Conservation (phyloP, 2,329 filamentous ascomycete species). For the Xylariales sp. region DNA sequence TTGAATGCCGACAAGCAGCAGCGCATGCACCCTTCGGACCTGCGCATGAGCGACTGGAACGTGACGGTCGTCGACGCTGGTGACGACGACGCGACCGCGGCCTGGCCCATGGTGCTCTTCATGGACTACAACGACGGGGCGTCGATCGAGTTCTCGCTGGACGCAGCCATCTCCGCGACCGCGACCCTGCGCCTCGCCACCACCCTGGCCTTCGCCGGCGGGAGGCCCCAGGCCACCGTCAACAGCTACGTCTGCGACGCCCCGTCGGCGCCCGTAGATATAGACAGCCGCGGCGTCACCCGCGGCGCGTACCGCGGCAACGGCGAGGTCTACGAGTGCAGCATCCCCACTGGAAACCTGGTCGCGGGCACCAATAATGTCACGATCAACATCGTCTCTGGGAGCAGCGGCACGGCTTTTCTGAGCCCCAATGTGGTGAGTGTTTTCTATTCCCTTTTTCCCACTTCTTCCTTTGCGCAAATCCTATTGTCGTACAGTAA, state of each 20-base stretch:
- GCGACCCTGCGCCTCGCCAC: constrained; percentile 62
- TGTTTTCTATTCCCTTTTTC: too few relatives aligned
- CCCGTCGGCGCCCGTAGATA: constrained; percentile 54
- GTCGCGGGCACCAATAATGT: constrained; percentile 60
- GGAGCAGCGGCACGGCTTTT: constrained; percentile 50
- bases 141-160: constrained; percentile 56
- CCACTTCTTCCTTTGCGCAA: not conserved
- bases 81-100: constrained; percentile 43
- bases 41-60: constrained; percentile 56
- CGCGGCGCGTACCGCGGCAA: constrained; percentile 60
- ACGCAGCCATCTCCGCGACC: constrained; percentile 39
- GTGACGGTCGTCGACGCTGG: constrained; percentile 57
- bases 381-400: constrained; percentile 54
- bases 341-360: constrained; percentile 55
- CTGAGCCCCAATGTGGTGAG: constrained; percentile 53
- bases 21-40: constrained; percentile 65
- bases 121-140: constrained; percentile 54
- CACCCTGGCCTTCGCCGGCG: constrained; percentile 57
- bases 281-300: constrained; percentile 62
- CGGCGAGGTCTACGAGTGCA: constrained; percentile 60
- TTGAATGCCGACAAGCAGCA: constrained; percentile 63
- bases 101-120: constrained; percentile 65
- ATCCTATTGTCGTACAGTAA: constrained; percentile 6
- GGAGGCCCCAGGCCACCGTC: constrained; percentile 51
- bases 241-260: constrained; percentile 47